phyloP scores from a whole-genome alignment of 768 basidiomycete genomes.

The Xanthoconium purpureum region DNA sequence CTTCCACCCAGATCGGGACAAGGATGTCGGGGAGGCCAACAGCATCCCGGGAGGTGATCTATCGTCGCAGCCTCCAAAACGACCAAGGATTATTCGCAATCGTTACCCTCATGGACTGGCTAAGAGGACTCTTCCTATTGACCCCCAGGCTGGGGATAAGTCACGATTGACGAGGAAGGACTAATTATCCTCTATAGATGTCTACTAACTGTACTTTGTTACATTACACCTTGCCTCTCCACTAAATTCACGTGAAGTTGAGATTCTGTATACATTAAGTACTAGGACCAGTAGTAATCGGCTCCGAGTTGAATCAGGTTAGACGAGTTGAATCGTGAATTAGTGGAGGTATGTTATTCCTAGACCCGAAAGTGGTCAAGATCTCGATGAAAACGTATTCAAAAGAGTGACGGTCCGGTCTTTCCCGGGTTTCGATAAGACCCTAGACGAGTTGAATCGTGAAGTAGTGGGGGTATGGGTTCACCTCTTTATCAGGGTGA shows the following conservation, averaged over 20 bases:
- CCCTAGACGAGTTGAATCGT: slow-evolving; percentile 49
- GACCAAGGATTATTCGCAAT: slow-evolving; percentile 55
- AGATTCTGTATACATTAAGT: slow-evolving; percentile 15
- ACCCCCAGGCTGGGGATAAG: slow-evolving; percentile 59
- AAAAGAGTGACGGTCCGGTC: no score
- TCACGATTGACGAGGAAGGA: slow-evolving; percentile 53
- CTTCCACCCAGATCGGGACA: slow-evolving; percentile 55
- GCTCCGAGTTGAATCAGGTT: slow-evolving; percentile 34
- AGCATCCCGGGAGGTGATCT: slow-evolving; percentile 37
- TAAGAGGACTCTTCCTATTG: slow-evolving; percentile 59
- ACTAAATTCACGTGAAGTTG: slow-evolving; percentile 9
- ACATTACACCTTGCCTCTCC: slow-evolving; percentile 16
- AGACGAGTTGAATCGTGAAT: slow-evolving; percentile 49
- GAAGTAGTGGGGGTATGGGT: background rate
- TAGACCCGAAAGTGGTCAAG: no score
- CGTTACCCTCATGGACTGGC: slow-evolving; percentile 53
- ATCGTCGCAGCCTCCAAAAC: slow-evolving; percentile 48
- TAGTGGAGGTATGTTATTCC: background rate
- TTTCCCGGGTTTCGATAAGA: no score
- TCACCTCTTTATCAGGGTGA: slow-evolving; percentile 70
- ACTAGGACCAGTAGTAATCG: slow-evolving; percentile 20
- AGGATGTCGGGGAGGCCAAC: slow-evolving; percentile 43
- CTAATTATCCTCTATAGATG: slow-evolving; percentile 24
- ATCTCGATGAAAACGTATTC: no score
- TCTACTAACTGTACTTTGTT: slow-evolving; percentile 11